phyloP scores from a whole-genome alignment of 352 stramenopile genomes.

The Phytophthora idaei region DNA sequence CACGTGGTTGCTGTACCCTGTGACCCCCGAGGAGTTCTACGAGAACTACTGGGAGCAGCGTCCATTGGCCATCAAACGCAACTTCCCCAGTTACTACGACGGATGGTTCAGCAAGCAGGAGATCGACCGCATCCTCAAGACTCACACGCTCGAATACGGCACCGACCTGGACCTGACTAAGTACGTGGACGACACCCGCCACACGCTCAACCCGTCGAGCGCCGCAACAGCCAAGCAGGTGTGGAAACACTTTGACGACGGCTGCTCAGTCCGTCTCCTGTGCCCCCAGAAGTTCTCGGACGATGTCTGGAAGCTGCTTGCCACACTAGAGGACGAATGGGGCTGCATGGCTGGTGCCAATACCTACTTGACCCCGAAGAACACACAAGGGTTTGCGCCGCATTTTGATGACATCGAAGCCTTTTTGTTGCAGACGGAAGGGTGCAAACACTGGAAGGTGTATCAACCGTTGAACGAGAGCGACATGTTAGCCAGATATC shows the following conservation, averaged over 20 bases:
- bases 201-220: constrained; percentile 68
- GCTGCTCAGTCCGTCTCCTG: constrained; percentile 91
- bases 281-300: constrained; percentile 94
- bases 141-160: constrained; percentile 81
- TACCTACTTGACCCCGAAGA: constrained; percentile 93
- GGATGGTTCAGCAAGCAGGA: constrained; percentile 78
- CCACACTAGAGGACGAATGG: constrained; percentile 93
- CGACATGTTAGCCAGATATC: constrained; percentile 63
- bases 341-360: constrained; percentile 95
- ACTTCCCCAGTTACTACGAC: constrained; percentile 74
- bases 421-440: constrained; percentile 94
- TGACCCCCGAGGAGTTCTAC: constrained; percentile 91
- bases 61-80: constrained; percentile 86
- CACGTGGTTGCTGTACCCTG: constrained; percentile 87
- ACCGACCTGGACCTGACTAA: constrained; percentile 88
- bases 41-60: constrained; percentile 93
- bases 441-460: constrained; percentile 94
- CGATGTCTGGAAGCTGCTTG: constrained; percentile 89
- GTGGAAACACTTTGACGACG: constrained; percentile 83
- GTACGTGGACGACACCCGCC: constrained; percentile 84
- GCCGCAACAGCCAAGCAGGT: constrained; percentile 67
- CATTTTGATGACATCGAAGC: constrained; percentile 98
- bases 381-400: constrained; percentile 96
- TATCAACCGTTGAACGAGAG: constrained; percentile 70
- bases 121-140: constrained; percentile 76